A percentile compares a stretch with the other conserved stretches of the same genome.
Evolutionary conservation across 2,329 filamentous ascomycete genomes (phyloP).

Genomic region (Amphichorda felina): DNA sequence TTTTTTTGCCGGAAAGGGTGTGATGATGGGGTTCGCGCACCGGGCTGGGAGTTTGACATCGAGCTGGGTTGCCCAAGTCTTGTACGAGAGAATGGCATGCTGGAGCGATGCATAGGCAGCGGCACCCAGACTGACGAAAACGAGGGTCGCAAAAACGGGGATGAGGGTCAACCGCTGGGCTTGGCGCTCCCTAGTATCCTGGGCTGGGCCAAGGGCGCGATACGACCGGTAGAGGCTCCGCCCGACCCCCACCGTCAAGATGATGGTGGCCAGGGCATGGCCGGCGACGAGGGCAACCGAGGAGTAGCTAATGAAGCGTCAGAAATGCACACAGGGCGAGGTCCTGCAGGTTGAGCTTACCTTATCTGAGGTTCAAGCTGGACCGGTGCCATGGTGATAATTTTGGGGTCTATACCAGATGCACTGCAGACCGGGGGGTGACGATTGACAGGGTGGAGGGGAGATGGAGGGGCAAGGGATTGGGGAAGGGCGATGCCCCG

Average conservation of each 20-base stretch:
- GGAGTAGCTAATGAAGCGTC: conserved; percentile 5
- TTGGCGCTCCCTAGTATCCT: conserved; percentile 20
- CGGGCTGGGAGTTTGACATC: conserved; percentile 23
- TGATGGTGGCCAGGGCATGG: conserved; percentile 8
- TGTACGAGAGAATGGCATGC: conserved; percentile 34
- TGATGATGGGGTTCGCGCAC: conserved; percentile 11
- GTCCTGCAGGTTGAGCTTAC: conserved; percentile 3
- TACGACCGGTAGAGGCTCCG: conserved; percentile 12
- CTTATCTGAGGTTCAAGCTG: conserved; percentile 10
- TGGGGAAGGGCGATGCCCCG: background rate
- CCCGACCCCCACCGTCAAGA: conserved; percentile 9
- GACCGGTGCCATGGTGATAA: conserved; percentile 12
- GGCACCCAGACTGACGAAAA: conserved; percentile 28
- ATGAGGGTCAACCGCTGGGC: conserved; percentile 13
- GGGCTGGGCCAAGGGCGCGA: conserved; percentile 17
- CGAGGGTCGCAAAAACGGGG: conserved; percentile 28
- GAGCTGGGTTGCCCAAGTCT: conserved; percentile 31
- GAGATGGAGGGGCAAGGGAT: too few species aligned
- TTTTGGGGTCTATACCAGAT: background rate
- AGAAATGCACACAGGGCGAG: background rate
- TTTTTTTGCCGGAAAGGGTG: background rate
- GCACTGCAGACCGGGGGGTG: background rate
- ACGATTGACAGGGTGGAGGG: background rate
- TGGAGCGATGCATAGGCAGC: conserved; percentile 29
- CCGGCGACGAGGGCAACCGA: conserved; percentile 8